Base-by-base conservation (phyloP, 352 stramenopile genomes). In the Phytophthora pinifolia region DNA sequence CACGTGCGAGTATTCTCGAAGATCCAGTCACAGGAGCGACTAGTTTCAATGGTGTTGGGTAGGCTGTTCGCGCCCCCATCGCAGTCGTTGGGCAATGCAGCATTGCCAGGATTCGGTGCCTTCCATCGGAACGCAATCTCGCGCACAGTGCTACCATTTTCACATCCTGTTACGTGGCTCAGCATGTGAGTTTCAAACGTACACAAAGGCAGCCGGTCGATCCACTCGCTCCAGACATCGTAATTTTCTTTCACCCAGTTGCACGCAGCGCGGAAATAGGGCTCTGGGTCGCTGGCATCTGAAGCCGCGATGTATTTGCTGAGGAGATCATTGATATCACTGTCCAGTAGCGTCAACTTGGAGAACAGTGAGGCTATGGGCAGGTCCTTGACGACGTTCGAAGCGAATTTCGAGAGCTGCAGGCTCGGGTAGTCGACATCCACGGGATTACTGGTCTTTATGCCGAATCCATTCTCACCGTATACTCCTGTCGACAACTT, bases 21-120 rank as follows among this genome's bases (percentile, higher is more conserved):
- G 6, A 83, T 53, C 76, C 76, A 85, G 4, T 71, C 67, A 38
- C 76, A 83, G 9, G 72, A 79, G 0, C 67, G 69, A 27, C 69
- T 85, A 3, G 70, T 82, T 12, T 17, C 10, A 1, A 80, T 55
- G 0, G 66, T 39, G 0, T 30, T 39, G 1, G 76, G 76, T 2
- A 78, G 35, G 12, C 12, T 29, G 2, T 39, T 9, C 13, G 72
- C 46, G 2, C 70, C 67, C 12, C 74, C 74, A 14, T 85, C 72
- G 31, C 76, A 87, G 18, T 65, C 49, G 43, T 74, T 79, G 27
- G 76, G 72, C 25, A 72, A 12, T 0, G 57, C 51, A 0, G 33
- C 25, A 36, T 87, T 67, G 3, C 46, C 55, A 13, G 74, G 76
- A 34, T 82, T 55, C 4, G 77, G 72, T 0, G 43, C 20, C 5